Conservation (phyloP, 2,329 filamentous ascomycete species). For the Madurella fahalii region DNA sequence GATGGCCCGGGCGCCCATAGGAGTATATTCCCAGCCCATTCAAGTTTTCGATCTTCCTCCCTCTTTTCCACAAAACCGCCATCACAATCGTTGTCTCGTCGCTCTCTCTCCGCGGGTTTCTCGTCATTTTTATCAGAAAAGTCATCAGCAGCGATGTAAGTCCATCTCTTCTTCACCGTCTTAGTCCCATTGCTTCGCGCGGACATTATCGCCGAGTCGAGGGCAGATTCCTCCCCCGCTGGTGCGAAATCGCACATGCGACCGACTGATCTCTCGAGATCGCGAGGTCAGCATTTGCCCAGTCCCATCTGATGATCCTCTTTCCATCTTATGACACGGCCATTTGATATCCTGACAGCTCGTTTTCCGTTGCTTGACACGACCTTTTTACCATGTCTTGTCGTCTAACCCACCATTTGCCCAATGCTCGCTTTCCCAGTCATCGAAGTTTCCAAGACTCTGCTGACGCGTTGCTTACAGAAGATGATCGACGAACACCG, state of each 20-base stretch:
- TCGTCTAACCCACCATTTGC: neutral
- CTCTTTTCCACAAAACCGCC: neutral
- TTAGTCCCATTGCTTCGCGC: too few species aligned
- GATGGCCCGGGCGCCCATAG: too few species aligned
- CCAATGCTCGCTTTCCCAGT: neutral
- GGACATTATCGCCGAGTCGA: too few species aligned
- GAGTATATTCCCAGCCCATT: neutral
- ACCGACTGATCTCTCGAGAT: neutral
- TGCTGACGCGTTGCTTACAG: neutral
- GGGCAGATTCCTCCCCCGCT: too few species aligned
- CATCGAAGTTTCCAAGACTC: neutral
- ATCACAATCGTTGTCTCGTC: neutral
- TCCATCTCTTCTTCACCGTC: neutral
- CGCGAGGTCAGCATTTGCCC: neutral
- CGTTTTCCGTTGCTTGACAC: neutral
- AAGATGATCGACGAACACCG: slow-evolving; percentile 3
- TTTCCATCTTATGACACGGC: neutral
- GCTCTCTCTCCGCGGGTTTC: neutral
- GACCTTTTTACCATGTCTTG: neutral
- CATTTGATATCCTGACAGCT: neutral
- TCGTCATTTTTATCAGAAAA: neutral
- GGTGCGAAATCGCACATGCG: neutral
- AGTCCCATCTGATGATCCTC: neutral
- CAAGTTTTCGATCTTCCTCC: neutral
- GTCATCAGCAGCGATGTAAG: neutral